phyloP scores from a whole-genome alignment of 306 rosid genomes.

The Vigna angularis region DNA sequence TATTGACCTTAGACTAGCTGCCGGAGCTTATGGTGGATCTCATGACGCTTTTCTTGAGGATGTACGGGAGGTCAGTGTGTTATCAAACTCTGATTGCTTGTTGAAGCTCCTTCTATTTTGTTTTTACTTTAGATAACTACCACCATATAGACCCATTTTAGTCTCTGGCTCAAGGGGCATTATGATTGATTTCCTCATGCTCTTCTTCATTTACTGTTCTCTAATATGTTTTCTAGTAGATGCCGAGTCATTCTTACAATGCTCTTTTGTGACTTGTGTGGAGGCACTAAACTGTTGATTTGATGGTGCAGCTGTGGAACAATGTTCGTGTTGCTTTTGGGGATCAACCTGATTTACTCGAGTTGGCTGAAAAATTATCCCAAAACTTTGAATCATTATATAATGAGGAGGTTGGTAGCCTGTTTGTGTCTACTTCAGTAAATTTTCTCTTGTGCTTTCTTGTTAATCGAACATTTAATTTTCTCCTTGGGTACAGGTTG shows the following conservation, averaged over 20 bases:
- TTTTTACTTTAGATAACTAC: not conserved
- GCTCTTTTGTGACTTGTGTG: constrained; percentile 7
- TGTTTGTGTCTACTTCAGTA: constrained; percentile 35
- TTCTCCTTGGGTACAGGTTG: constrained; percentile 66
- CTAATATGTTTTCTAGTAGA: constrained; percentile 11
- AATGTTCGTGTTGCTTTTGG: constrained; percentile 81
- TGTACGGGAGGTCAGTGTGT: constrained; percentile 79
- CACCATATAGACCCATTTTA: not conserved
- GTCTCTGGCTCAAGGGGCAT: constrained; percentile 6
- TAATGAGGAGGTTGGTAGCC: constrained; percentile 71
- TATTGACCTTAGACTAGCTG: constrained; percentile 88
- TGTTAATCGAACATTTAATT: constrained; percentile 29
- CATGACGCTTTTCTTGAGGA: constrained; percentile 94
- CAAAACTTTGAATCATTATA: constrained; percentile 75
- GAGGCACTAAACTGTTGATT: constrained; percentile 35
- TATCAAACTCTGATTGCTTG: constrained; percentile 36
- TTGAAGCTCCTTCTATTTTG: not conserved
- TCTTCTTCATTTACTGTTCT: constrained; percentile 34
- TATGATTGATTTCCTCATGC: constrained; percentile 31
- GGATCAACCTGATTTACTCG: constrained; percentile 90
- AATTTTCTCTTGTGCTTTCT: constrained; percentile 28
- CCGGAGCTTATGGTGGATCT: constrained; percentile 89
- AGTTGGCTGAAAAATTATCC: constrained; percentile 82
- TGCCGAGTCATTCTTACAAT: constrained; percentile 26
- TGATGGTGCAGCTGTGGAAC: constrained; percentile 86